These are phyloP conservation scores for Pyrus communis DNA, from an alignment of 306 rosid genomes.

Conservation along the genomic window DNA sequence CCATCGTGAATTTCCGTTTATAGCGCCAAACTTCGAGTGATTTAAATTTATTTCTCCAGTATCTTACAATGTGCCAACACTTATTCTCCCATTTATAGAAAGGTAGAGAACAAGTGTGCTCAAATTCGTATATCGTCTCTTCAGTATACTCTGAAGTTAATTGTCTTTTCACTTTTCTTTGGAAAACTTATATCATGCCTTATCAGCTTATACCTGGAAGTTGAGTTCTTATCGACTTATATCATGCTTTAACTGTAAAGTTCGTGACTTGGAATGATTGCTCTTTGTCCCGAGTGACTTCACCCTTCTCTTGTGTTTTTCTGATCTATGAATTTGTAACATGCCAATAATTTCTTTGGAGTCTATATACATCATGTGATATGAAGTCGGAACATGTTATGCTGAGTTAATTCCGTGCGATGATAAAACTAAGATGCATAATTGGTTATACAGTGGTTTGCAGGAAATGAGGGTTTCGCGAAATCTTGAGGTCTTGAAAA, in stretches of 20 bases:
- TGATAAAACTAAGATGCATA: not conserved
- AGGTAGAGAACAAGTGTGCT: not conserved
- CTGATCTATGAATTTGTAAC: not conserved
- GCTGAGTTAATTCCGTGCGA: slow-evolving; percentile 5
- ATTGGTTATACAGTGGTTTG: slow-evolving; percentile 13
- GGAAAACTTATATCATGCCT: not conserved
- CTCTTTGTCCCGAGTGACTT: not conserved
- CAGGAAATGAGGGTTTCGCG: slow-evolving; percentile 59
- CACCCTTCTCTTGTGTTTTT: not conserved
- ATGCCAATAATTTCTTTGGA: not conserved
- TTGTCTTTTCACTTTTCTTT: not conserved
- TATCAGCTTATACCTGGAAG: not conserved
- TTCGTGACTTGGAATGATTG: not conserved
- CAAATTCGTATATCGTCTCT: not conserved
- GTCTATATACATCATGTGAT: not conserved
- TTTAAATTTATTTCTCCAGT: not conserved
- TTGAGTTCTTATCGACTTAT: not conserved
- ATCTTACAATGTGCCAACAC: not conserved
- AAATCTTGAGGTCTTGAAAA: slow-evolving; percentile 76
- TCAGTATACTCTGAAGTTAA: not conserved
- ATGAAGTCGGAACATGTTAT: not conserved
- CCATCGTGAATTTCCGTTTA: no score
- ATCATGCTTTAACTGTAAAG: not conserved
- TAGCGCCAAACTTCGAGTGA: not conserved
- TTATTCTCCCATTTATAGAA: not conserved